Conservation (phyloP, 1,284 basidiomycete species). For the Volvariella surrecta region DNA sequence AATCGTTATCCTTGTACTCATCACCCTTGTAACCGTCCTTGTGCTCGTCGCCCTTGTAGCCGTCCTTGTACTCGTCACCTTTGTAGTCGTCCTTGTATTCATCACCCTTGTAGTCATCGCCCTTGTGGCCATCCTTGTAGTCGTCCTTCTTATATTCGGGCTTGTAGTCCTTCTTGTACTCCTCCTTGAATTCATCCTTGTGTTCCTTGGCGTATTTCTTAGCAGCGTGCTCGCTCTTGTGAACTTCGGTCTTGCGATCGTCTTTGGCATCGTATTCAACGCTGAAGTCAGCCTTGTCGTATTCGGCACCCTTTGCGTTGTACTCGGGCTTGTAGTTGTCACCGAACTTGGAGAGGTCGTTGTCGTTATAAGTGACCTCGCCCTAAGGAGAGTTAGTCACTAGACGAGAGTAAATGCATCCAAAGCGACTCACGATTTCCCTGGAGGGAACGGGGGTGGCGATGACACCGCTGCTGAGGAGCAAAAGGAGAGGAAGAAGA, state of each 20-base stretch:
- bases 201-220: too few species aligned
- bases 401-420: background rate
- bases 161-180: background rate
- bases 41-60: conserved; percentile 1
- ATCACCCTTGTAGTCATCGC: conserved; percentile 3
- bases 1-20: conserved; percentile 1
- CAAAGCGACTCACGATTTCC: background rate
- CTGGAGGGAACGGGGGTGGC: background rate
- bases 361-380: background rate
- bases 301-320: background rate
- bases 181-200: background rate
- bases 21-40: conserved; percentile 3
- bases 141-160: background rate
- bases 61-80: conserved; percentile 2
- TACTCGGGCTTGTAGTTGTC: background rate
- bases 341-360: background rate
- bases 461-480: conserved; percentile 1
- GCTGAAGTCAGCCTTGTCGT: too few species aligned
- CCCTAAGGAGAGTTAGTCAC: background rate
- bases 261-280: too few species aligned
- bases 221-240: too few species aligned
- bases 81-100: conserved; percentile 1
- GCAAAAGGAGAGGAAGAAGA: conserved; percentile 3
- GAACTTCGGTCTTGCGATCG: too few species aligned
- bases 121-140: background rate